Conservation (phyloP, 192 early-diverging fungal species). For the Pecoramyces ruminantium region DNA sequence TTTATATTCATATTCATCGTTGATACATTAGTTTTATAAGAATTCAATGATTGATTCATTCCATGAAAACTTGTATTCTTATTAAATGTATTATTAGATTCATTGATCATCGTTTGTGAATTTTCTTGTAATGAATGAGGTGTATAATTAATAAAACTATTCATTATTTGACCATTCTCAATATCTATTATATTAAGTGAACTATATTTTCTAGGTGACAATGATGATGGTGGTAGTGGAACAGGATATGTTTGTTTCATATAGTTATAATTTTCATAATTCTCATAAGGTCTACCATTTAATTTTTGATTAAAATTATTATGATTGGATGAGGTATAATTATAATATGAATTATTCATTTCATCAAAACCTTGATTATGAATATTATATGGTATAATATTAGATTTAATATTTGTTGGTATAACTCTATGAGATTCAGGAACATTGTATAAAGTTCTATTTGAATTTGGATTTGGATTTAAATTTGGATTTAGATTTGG, state of each 20-base stretch:
- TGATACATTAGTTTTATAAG: background rate
- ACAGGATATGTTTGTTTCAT: background rate
- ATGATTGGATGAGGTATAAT: background rate
- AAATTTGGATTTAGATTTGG: no score
- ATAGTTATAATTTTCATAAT: background rate
- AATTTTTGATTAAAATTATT: background rate
- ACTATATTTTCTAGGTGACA: background rate
- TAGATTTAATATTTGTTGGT: background rate
- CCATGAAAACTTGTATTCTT: background rate
- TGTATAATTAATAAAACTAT: background rate
- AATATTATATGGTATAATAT: background rate
- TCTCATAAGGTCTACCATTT: background rate
- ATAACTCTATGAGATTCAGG: no score
- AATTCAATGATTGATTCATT: no score
- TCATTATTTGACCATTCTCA: background rate
- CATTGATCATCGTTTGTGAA: background rate
- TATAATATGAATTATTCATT: background rate
- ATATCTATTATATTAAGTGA: background rate
- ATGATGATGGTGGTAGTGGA: background rate
- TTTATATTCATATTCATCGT: no score
- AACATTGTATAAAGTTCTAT: no score
- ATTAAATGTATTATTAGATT: background rate
- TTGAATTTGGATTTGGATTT: background rate
- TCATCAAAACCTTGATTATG: no score
- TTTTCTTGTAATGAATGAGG: background rate